phyloP scores from a whole-genome alignment of 441 rosid species.

The Euphorbia celastroides region DNA sequence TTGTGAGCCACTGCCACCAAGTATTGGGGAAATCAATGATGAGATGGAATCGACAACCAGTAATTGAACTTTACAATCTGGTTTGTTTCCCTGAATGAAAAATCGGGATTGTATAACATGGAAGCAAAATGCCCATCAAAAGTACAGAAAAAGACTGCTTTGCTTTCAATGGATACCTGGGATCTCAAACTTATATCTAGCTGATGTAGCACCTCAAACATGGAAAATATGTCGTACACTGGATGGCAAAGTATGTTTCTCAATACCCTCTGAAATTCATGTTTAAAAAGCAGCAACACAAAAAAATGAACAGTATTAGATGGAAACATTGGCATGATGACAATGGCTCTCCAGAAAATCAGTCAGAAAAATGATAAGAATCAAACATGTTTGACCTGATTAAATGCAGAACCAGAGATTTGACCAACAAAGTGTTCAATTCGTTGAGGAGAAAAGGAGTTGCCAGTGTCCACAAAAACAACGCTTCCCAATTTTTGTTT shows the following conservation, averaged over 20 bases:
- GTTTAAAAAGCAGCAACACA: constrained; percentile 22
- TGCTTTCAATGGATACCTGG: constrained; percentile 32
- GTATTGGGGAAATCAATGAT: constrained; percentile 63
- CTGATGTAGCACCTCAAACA: constrained; percentile 44
- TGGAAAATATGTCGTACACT: constrained; percentile 44
- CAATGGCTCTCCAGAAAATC: background rate
- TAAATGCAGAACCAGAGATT: constrained; percentile 27
- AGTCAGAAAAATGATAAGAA: constrained; percentile 2
- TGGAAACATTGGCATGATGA: background rate
- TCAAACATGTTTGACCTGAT: constrained; percentile 24
- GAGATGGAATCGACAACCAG: constrained; percentile 73
- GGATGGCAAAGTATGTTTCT: constrained; percentile 42
- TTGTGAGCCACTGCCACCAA: constrained; percentile 61
- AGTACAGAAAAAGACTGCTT: constrained; percentile 11
- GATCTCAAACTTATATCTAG: constrained; percentile 32
- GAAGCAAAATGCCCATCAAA: constrained; percentile 10
- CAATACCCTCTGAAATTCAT: constrained; percentile 35
- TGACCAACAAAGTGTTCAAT: constrained; percentile 40
- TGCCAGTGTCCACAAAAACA: constrained; percentile 67
- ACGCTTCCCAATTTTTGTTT: constrained; percentile 41
- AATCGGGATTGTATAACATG: constrained; percentile 12
- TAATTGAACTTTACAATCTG: constrained; percentile 33
- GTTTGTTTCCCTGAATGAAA: constrained; percentile 30
- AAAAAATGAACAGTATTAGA: constrained; percentile 1
- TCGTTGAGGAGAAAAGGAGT: constrained; percentile 72